Conservation (phyloP, 2,329 filamentous ascomycete species). For the Fusarium dlaminii region DNA sequence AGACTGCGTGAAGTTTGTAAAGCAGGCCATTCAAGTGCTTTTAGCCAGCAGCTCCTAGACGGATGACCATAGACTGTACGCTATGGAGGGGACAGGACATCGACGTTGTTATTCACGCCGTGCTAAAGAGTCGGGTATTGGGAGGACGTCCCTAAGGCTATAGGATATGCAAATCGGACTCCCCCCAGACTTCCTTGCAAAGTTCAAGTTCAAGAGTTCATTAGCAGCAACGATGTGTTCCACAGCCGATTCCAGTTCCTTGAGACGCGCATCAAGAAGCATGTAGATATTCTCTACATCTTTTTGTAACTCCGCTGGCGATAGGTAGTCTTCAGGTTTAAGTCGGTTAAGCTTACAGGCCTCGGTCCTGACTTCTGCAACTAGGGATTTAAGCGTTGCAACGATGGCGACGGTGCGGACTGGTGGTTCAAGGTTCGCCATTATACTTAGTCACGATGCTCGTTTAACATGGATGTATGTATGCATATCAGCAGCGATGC, state of each 20-base stretch:
- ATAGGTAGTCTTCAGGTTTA: accelerated
- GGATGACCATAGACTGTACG: no score
- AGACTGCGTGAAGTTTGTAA: no score
- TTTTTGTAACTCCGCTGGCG: no score
- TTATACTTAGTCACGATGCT: neutral
- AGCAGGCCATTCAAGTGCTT: no score
- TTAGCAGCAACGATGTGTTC: neutral
- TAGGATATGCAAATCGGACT: no score
- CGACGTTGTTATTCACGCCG: no score
- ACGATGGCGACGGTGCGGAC: neutral
- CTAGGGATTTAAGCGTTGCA: neutral
- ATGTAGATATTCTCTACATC: neutral
- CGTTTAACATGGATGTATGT: accelerated
- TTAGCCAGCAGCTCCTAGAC: no score
- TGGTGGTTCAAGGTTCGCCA: neutral
- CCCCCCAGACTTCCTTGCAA: neutral
- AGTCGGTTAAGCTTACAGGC: neutral
- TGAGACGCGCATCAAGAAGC: neutral
- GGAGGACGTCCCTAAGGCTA: no score
- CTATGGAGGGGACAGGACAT: no score
- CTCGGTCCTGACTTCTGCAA: neutral
- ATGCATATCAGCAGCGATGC: neutral
- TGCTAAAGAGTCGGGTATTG: no score
- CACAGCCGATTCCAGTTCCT: neutral
- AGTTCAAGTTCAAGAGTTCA: neutral